Conservation (phyloP, 139 green algal genomes). For the Chlamydomonas sp. region DNA sequence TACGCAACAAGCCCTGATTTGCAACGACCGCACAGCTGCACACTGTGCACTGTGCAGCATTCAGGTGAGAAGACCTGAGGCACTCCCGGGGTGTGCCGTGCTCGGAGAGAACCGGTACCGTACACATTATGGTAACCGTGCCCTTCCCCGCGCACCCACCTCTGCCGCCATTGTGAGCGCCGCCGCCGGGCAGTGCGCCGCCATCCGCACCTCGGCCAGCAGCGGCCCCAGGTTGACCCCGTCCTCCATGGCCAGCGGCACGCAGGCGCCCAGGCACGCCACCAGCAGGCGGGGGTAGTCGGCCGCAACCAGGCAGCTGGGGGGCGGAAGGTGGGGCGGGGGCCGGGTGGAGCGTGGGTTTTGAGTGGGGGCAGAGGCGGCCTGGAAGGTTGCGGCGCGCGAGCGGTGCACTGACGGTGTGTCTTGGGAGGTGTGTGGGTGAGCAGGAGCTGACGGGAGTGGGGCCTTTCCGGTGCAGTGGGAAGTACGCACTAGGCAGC, state of each 20-base stretch:
- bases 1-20: no score
- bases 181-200: not conserved
- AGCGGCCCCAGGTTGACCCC: constrained; percentile 4
- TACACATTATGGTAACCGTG: no score
- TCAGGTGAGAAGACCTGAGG: no score
- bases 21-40: no score
- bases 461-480: no score
- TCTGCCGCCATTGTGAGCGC: constrained; percentile 24
- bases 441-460: no score
- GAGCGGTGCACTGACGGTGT: not conserved
- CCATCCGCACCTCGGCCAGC: constrained; percentile 26
- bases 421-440: no score
- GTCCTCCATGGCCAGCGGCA: constrained; percentile 22
- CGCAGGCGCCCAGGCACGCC: not conserved
- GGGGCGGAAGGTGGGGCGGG: not conserved
- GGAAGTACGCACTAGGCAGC: no score
- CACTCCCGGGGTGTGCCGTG: no score
- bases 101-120: no score
- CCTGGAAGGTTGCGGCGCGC: not conserved
- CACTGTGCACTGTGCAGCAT: no score
- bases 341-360: no score
- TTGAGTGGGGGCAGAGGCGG: not conserved
- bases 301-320: constrained; percentile 23
- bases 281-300: constrained; percentile 18
- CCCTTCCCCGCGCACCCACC: not conserved